Conservation (phyloP, 805 yeast genomes). For the Ogataea siamensis region DNA sequence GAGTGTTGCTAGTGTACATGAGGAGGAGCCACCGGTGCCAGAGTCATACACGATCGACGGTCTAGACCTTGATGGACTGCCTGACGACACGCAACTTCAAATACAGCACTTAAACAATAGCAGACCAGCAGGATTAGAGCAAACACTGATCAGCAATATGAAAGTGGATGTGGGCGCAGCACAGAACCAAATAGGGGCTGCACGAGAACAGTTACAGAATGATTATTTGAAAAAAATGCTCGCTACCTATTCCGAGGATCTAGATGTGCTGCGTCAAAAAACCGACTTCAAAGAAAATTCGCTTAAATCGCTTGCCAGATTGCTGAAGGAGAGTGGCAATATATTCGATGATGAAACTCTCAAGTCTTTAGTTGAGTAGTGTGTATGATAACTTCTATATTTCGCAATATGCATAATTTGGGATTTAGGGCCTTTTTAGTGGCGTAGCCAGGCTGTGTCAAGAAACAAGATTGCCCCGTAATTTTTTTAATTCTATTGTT, state of each 20-base stretch:
- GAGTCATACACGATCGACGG: constrained; percentile 30
- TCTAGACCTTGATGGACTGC: constrained; percentile 10
- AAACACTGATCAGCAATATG: constrained; percentile 1
- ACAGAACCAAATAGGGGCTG: constrained; percentile 29
- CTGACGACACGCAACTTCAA: constrained; percentile 4
- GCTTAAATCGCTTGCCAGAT: constrained; percentile 52
- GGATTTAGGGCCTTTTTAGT: background rate
- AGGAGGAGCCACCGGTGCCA: constrained; percentile 4
- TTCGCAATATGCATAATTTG: constrained; percentile 1
- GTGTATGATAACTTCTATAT: background rate
- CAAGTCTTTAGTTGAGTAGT: constrained; percentile 19
- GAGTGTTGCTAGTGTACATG: constrained; percentile 1
- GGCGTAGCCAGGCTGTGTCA: constrained; percentile 5
- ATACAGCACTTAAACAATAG: constrained; percentile 1
- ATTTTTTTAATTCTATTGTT: constrained; percentile 1
- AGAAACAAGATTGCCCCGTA: constrained; percentile 1
- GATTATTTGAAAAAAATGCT: constrained; percentile 57
- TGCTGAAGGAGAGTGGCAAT: constrained; percentile 56
- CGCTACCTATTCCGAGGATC: constrained; percentile 56
- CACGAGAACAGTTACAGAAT: constrained; percentile 42
- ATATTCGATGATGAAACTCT: constrained; percentile 56
- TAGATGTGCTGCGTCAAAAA: constrained; percentile 56
- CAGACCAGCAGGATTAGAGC: background rate
- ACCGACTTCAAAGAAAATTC: constrained; percentile 60
- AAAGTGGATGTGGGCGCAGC: constrained; percentile 28